phyloP scores from a whole-genome alignment of 495 filamentous ascomycete species.

The Parachaetomium inaequale region DNA sequence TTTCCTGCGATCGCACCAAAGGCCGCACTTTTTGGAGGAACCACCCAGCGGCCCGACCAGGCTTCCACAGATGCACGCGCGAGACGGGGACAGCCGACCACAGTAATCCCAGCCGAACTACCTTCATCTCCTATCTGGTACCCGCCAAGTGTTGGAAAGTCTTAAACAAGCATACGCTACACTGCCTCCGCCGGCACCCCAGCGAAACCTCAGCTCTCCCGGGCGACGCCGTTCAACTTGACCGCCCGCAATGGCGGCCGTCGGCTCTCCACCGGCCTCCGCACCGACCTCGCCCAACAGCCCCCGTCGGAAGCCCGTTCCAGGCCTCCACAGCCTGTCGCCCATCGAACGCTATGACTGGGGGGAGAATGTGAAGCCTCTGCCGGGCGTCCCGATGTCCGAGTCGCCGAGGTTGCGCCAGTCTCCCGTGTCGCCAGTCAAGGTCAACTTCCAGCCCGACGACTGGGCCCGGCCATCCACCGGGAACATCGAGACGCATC shows the following conservation, averaged over 20 bases:
- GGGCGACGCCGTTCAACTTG: constrained; percentile 15
- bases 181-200: constrained; percentile 5
- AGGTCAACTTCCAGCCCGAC: constrained; percentile 41
- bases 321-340: constrained; percentile 29
- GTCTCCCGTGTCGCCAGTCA: constrained; percentile 41
- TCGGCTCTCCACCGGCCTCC: constrained; percentile 35
- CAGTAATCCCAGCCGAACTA: background rate
- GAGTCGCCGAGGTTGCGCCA: constrained; percentile 39
- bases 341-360: constrained; percentile 37
- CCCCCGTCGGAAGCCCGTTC: constrained; percentile 44
- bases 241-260: constrained; percentile 43
- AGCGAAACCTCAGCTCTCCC: constrained; percentile 11
- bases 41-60: background rate
- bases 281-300: constrained; percentile 35
- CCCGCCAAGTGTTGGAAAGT: background rate
- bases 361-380: constrained; percentile 31
- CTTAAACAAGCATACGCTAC: constrained; percentile 3
- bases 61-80: background rate
- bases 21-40: background rate
- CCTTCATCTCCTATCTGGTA: background rate
- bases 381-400: constrained; percentile 30
- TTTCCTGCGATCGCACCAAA: background rate
- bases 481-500: constrained; percentile 39
- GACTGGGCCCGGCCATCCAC: constrained; percentile 43
- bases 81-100: background rate